Base-by-base conservation (phyloP, 1,284 basidiomycete species). In the Ustilago esculenta region DNA sequence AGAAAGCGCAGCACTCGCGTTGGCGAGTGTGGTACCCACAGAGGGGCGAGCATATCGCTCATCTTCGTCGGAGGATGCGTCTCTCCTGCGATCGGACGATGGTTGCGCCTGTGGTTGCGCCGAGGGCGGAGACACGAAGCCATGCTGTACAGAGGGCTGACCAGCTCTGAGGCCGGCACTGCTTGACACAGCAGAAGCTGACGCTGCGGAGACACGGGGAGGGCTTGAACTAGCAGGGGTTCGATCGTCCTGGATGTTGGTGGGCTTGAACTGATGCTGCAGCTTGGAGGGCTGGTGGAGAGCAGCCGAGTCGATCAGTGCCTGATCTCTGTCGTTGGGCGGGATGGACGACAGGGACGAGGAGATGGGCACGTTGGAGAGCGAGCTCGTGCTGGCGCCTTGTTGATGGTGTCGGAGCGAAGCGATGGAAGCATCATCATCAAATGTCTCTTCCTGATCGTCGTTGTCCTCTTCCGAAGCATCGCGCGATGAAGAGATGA, bases 391-490 rank as follows among this genome's bases (percentile, higher is more conserved):
- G 47, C 54, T 58, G 2, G 51, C 37, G 8, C 42, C 53, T 15
- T 61, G 61, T 23, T 61, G 57, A 23, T 66, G 68, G 17, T 55
- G 68, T 35, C 68, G 52, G 11, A 71, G 57, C 39, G 68, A 71
- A 15, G 68, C 68, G 18, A 71, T 61, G 15, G 68, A 71, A 5
- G 68, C 68, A 43, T 71, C 57, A 24, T 71, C 68, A 37, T 71
- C 68, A 20, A 71, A 71, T 2, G 61, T 71, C 44, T 69, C 61
- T 18, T 73, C 71, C 18, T 69, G 61, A 11, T 73, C 71, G 43
- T 73, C 71, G 34, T 73, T 73, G 58, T 73, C 71, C 42, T 73
- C 71, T 45, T 73, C 71, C 7, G 66, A 69, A 21, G 71, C 71
- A 41, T 73, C 71, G 7, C 71, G 51, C 5, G 71, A 73, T 2